Percentiles rank a stretch among this genome's conserved stretches.
Evolutionary conservation across 352 stramenopile genomes (phyloP).

Genomic region (Pythium aquatile): DNA sequence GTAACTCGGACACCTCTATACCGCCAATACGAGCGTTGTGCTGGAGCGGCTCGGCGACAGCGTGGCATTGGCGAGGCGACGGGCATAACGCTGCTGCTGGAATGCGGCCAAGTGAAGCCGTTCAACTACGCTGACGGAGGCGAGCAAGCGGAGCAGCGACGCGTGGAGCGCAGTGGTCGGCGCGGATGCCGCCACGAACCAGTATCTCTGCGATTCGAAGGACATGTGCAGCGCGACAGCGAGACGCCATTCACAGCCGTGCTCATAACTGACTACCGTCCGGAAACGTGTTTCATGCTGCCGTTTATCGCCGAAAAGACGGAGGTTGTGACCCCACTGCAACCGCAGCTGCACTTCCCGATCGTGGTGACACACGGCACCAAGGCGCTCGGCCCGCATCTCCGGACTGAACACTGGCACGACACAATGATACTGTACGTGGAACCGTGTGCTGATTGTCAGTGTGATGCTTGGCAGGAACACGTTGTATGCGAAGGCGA

Average conservation of each 20-base stretch:
- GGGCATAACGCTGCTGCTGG: constrained; percentile 49
- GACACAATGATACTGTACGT: not conserved
- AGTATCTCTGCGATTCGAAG: constrained; percentile 62
- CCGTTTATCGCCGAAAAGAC: constrained; percentile 72
- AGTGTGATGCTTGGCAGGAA: constrained; percentile 28
- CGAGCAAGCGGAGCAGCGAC: constrained; percentile 14
- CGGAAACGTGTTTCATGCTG: constrained; percentile 70
- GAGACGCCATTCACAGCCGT: constrained; percentile 45
- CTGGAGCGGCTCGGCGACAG: constrained; percentile 68
- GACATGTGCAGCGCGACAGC: constrained; percentile 46
- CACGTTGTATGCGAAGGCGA: constrained; percentile 43
- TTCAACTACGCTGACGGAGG: constrained; percentile 19
- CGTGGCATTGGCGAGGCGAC: constrained; percentile 62
- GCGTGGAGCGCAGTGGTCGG: constrained; percentile 35
- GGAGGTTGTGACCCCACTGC: constrained; percentile 26
- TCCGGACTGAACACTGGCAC: constrained; percentile 76
- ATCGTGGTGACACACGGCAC: constrained; percentile 81
- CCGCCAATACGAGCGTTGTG: constrained; percentile 46
- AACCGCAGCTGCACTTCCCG: constrained; percentile 31
- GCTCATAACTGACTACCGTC: constrained; percentile 68
- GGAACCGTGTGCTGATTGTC: not conserved
- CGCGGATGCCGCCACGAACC: constrained; percentile 31
- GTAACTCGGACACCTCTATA: not conserved
- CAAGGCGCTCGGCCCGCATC: constrained; percentile 62
- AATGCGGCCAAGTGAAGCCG: constrained; percentile 50